phyloP scores from a whole-genome alignment of 2,329 filamentous ascomycete species.

The Dactylellina cionopaga region DNA sequence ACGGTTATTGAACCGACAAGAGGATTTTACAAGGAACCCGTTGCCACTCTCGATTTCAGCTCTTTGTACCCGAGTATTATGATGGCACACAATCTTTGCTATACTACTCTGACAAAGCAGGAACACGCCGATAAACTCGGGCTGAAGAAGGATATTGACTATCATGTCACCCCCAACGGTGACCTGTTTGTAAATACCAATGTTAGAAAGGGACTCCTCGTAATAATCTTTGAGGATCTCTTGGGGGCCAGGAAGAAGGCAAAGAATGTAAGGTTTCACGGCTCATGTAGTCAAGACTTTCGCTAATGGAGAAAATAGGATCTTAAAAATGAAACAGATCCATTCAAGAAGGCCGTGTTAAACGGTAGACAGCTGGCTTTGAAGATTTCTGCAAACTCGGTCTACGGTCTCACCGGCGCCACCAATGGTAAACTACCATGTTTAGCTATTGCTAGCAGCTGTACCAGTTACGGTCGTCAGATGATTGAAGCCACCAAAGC shows the following conservation, averaged over 20 bases:
- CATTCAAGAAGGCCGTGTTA: constrained; percentile 96
- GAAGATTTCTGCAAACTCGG: constrained; percentile 96
- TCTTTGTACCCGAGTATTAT: constrained; percentile 99
- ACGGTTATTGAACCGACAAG: constrained; percentile 96
- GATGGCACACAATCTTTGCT: constrained; percentile 97
- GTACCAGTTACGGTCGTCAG: constrained; percentile 93
- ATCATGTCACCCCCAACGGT: constrained; percentile 93
- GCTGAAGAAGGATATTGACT: constrained; percentile 88
- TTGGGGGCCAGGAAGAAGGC: constrained; percentile 91
- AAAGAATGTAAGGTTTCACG: constrained; percentile 52
- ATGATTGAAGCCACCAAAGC: constrained; percentile 98
- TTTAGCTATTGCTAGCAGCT: constrained; percentile 93
- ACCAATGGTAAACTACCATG: constrained; percentile 96
- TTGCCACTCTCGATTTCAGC: constrained; percentile 97
- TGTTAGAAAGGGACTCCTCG: constrained; percentile 87
- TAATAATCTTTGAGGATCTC: constrained; percentile 95
- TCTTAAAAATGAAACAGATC: constrained; percentile 88
- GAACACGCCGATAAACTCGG: constrained; percentile 77
- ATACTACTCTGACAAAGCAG: constrained; percentile 89
- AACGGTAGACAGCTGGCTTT: constrained; percentile 96
- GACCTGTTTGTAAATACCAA: constrained; percentile 91
- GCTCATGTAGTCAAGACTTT: neutral
- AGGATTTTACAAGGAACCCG: constrained; percentile 92
- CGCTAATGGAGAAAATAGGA: constrained; percentile 45
- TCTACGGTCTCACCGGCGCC: constrained; percentile 95